Conservation (phyloP, 202 grass and related monocot genomes). For the Schoenoplectus triqueter region DNA sequence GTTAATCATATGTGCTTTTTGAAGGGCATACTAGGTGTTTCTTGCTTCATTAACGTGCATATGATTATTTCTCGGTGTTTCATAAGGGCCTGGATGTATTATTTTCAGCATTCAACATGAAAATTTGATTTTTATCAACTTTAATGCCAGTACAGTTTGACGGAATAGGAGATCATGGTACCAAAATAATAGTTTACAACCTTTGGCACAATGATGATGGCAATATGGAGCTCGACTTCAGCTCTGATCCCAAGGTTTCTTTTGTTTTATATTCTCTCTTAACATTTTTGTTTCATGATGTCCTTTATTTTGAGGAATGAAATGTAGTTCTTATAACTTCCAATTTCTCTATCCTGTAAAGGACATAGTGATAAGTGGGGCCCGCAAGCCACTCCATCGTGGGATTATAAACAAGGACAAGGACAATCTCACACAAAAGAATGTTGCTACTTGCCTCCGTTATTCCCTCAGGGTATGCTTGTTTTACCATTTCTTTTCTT, state of each 20-base stretch:
- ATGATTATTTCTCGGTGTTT: constrained; percentile 21
- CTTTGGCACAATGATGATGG: constrained; percentile 97
- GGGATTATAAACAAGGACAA: constrained; percentile 32
- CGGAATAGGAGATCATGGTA: constrained; percentile 85
- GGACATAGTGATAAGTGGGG: constrained; percentile 90
- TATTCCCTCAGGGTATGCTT: constrained; percentile 91
- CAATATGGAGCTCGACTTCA: constrained; percentile 92
- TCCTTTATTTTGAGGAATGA: constrained; percentile 27
- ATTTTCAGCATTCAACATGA: constrained; percentile 19
- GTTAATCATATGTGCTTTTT: not conserved
- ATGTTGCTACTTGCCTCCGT: constrained; percentile 63
- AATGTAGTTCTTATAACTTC: constrained; percentile 24
- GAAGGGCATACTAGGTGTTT: not conserved
- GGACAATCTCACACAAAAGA: constrained; percentile 51
- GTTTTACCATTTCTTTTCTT: constrained; percentile 37
- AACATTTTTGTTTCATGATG: not conserved
- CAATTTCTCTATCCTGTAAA: constrained; percentile 24
- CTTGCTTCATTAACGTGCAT: not conserved
- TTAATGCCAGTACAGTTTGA: constrained; percentile 63
- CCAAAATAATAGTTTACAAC: constrained; percentile 93
- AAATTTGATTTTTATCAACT: not conserved
- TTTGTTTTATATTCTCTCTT: not conserved
- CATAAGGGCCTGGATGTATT: constrained; percentile 23
- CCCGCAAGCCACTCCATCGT: constrained; percentile 52
- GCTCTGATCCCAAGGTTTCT: constrained; percentile 69